Percentiles rank a stretch among this genome's conserved stretches.
phyloP scores from a whole-genome alignment of 2,329 filamentous ascomycete species.

The Cordyceps javanica region DNA sequence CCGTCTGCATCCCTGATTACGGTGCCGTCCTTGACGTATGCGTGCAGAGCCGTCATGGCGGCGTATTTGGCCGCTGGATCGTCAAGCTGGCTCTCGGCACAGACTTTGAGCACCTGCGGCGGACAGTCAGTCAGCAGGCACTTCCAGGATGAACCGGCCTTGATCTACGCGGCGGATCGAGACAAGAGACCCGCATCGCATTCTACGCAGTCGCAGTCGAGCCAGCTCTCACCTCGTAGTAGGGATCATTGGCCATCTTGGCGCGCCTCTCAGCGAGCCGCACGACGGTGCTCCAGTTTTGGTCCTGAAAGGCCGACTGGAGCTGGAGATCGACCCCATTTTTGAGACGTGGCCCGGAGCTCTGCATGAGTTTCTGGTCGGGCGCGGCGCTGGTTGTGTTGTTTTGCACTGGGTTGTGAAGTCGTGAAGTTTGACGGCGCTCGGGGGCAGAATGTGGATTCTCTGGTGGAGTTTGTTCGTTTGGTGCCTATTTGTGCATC shows the following conservation, averaged over 20 bases:
- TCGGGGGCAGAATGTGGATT: constrained; percentile 5
- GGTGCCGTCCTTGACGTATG: constrained; percentile 40
- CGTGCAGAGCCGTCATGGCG: constrained; percentile 38
- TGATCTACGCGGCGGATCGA: too few relatives aligned
- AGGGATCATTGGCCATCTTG: constrained; percentile 45
- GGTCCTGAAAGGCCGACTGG: constrained; percentile 47
- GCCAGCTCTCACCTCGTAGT: constrained; percentile 43
- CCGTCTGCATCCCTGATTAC: constrained; percentile 43
- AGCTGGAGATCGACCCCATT: constrained; percentile 48
- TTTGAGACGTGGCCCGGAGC: constrained; percentile 34
- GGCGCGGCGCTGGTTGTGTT: background rate
- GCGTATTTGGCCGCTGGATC: constrained; percentile 39
- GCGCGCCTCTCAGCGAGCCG: constrained; percentile 47
- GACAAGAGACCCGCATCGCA: background rate
- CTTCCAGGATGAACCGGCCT: background rate
- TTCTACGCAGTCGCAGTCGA: background rate
- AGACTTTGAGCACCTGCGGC: constrained; percentile 38
- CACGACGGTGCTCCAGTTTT: constrained; percentile 46
- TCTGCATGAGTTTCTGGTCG: constrained; percentile 23
- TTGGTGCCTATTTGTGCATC: too few relatives aligned
- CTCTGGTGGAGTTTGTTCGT: constrained; percentile 5
- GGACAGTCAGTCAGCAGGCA: background rate
- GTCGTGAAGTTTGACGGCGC: constrained; percentile 2
- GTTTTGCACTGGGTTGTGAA: constrained; percentile 1
- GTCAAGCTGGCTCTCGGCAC: constrained; percentile 47